Base-by-base conservation (phyloP, 208 protist genomes). In the Crithidia expoeki region DNA sequence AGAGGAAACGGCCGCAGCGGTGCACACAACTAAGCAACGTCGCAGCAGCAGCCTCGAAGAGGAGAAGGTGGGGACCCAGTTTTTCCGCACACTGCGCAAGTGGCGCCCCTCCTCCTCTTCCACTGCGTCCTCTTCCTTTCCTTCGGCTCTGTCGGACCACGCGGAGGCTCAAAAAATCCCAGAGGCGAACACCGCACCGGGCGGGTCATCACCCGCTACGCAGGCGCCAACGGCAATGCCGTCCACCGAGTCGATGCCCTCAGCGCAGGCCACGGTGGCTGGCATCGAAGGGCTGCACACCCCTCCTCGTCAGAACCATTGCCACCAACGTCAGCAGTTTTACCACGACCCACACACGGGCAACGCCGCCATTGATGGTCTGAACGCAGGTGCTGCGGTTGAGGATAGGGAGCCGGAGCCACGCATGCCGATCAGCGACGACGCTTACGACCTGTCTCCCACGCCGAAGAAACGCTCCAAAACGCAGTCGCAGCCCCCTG, bases 401-500 rank as follows among this genome's bases (percentile, higher is more conserved):
- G 55, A 63, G 1, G 57, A 49, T 2, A 46, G 52, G 12, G 72
- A 72, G 61, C 61, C 69, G 14, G 58, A 68, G 27, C 30, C 68
- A 23, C 68, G 59, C 40, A 42, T 27, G 52, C 76, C 68, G 4
- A 19, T 16, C 17, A 38, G 53, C 3, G 57, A 50, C 17, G 58
- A 74, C 53, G 56, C 50, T 27, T 57, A 75, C 27, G 74, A 86
- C 60, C 23, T 74, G 27, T 83, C 77, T 12, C 82, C 79, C 12
- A 84, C 82, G 6, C 82, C 82, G 30, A 88, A 84, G 79, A 76
- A 84, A 58, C 82, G 82, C n/a, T 88, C 82, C 44, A 83, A 75
- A 61, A 88, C 82, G 57, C 78, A 69, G 23, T 72, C 79, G 36
- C 74, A 66, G 34, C 63, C 59, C n/a, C 47, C 52, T 5, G 47